Percentiles rank a stretch among this genome's conserved stretches.
Evolutionary conservation across 805 yeast species (phyloP).

Genomic region (Ogataea henricii): DNA sequence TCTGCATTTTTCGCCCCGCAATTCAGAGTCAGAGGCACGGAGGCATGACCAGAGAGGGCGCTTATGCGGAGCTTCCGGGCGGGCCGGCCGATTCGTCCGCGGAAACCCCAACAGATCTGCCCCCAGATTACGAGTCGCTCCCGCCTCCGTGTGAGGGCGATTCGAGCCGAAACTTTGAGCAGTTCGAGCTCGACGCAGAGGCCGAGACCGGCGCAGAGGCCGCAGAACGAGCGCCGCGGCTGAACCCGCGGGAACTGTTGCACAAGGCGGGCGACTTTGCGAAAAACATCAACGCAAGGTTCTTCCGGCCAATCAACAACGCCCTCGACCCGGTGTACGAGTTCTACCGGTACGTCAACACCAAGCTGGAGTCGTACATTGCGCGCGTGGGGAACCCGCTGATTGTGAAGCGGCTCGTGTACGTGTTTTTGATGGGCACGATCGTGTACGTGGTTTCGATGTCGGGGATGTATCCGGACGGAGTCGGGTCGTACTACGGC

Average conservation of each 20-base stretch:
- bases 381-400: conserved; percentile 81
- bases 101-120: conserved; percentile 13
- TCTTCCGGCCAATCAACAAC: conserved; percentile 45
- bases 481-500: conserved; percentile 45
- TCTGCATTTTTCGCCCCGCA: not conserved
- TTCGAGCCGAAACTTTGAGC: conserved; percentile 29
- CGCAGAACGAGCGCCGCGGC: conserved; percentile 6
- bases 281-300: conserved; percentile 36
- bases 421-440: conserved; percentile 64
- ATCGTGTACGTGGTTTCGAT: conserved; percentile 59
- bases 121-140: conserved; percentile 29
- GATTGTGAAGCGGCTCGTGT: conserved; percentile 73
- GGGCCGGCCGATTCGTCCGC: conserved; percentile 4
- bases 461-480: conserved; percentile 54
- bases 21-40: not conserved
- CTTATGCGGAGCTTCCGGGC: conserved; percentile 13
- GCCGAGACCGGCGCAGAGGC: not conserved
- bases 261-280: conserved; percentile 45
- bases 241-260: conserved; percentile 28
- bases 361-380: conserved; percentile 57
- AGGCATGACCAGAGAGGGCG: conserved; percentile 13
- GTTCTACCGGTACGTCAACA: conserved; percentile 42
- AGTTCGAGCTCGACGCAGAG: conserved; percentile 49
- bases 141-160: conserved; percentile 4
- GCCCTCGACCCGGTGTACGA: conserved; percentile 56